Evolutionary conservation across 176 grass and related monocot genomes (phyloP).

Genomic region (Triticum urartu): DNA sequence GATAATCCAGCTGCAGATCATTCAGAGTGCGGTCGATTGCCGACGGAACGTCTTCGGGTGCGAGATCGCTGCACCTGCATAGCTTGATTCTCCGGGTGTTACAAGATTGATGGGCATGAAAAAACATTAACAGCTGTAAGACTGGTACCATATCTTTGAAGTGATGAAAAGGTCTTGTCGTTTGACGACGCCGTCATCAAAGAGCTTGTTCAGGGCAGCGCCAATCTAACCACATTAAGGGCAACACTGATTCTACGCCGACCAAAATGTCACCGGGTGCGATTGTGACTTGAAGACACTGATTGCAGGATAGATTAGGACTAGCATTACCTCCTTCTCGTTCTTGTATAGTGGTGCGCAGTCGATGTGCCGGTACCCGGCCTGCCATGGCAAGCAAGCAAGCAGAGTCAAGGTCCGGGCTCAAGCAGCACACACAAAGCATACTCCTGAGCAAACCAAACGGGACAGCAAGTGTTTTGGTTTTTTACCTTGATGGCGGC

Average conservation of each 20-base stretch:
- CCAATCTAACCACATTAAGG: slow-evolving; percentile 43
- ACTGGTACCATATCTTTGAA: slow-evolving; percentile 72
- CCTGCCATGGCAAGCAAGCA: slow-evolving; percentile 32
- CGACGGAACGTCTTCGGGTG: slow-evolving; percentile 56
- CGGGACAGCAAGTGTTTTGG: background rate
- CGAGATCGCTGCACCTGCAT: slow-evolving; percentile 59
- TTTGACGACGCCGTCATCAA: slow-evolving; percentile 49
- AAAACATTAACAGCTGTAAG: too few relatives aligned
- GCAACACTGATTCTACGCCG: background rate
- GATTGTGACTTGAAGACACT: too few relatives aligned
- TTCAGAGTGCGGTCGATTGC: slow-evolving; percentile 52
- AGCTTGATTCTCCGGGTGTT: background rate
- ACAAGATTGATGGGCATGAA: background rate
- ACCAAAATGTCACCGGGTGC: too few relatives aligned
- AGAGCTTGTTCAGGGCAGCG: slow-evolving; percentile 52
- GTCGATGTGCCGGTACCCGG: slow-evolving; percentile 82
- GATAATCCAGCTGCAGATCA: slow-evolving; percentile 68
- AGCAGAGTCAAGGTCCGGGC: background rate
- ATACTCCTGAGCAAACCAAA: too few relatives aligned
- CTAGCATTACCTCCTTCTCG: slow-evolving; percentile 51
- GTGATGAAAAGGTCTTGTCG: slow-evolving; percentile 75
- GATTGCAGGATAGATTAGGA: background rate
- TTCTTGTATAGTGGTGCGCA: slow-evolving; percentile 70
- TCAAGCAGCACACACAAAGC: background rate
- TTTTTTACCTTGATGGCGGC: slow-evolving; percentile 53